These are phyloP conservation scores for Syzygium jambos DNA, from an alignment of 345 rosid species.

Conservation along the genomic window DNA sequence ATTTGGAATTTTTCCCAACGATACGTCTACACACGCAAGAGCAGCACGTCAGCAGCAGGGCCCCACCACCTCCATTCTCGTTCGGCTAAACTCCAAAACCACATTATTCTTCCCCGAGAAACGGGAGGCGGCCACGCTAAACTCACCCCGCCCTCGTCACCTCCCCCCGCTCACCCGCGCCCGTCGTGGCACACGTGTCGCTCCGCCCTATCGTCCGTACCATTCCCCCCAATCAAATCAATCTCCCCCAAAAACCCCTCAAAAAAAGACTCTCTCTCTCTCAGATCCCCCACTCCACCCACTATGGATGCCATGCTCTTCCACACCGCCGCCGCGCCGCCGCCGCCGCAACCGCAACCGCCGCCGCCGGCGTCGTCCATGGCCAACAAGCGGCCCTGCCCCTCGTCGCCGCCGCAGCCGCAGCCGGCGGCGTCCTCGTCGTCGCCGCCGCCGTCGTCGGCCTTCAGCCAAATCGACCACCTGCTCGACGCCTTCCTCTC, in stretches of 20 bases:
- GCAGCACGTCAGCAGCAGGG: not conserved
- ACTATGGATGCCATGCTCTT: slow-evolving; percentile 38
- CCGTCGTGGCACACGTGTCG: not conserved
- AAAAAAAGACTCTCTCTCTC: not conserved
- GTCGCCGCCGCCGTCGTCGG: not conserved
- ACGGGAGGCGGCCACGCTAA: not conserved
- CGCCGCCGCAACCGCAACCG: not conserved
- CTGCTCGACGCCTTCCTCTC: slow-evolving; percentile 42
- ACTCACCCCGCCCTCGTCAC: not conserved
- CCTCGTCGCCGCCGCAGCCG: slow-evolving; percentile 15
- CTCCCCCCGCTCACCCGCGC: not conserved
- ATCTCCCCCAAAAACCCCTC: not conserved
- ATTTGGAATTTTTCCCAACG: no score
- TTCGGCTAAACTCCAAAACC: not conserved
- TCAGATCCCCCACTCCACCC: slow-evolving; percentile 11
- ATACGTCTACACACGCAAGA: not conserved
- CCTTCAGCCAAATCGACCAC: slow-evolving; percentile 21
- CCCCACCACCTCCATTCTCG: not conserved
- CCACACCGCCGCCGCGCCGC: slow-evolving; percentile 11
- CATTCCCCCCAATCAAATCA: not conserved
- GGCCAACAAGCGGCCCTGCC: slow-evolving; percentile 60
- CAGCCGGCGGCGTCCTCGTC: not conserved
- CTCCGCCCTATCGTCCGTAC: not conserved
- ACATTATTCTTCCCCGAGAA: not conserved
- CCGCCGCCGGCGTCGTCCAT: slow-evolving; percentile 15